Base-by-base conservation (phyloP, 371 early-diverging fungal genomes). In the Rhizopus delemar region DNA sequence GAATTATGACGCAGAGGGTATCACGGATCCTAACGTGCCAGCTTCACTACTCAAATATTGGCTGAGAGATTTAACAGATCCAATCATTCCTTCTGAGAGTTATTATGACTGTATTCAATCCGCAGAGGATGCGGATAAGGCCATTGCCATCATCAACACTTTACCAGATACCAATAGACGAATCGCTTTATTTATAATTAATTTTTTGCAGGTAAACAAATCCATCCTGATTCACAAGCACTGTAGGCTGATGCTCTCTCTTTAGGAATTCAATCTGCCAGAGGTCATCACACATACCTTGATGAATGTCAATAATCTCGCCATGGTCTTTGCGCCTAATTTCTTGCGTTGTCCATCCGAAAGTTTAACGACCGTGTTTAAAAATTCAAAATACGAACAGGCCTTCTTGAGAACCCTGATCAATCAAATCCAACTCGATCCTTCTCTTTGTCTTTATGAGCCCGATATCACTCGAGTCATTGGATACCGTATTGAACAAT, bases 291-390 rank as follows among this genome's bases (percentile, higher is more conserved):
- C 85, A 45, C 59, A 75, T 22, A 96, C 97, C 8, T 84, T 90
- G 70, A 98, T 98, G 98, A 89, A 86, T 39, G 75, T 90, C 22
- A 68, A 81, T 51, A 98, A 97, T 62, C 68, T 98, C 34, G 97
- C 97, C 34, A 92, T 98, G 88, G 94, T 98, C 22, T 97, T 95
- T 77, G 96, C 95, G 4, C 98, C 97, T 15, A 92, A 90, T 54
- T 89, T 96, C 57, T 74, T 98, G 41, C 81, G 96, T 34, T 93
- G 93, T 64, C 97, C 97, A 5, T 82, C 83, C 53, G 90, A 86
- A 49, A 83, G 87, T 58, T 82, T 91, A 16, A 80, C 84, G 13
- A 75, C 83, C n/a, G 86, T 90, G 41, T 90, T 94, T 73, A 90
- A 91, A 63, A 90, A 89, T 60, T 87, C 93, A 32, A 90, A 92